These are phyloP conservation scores for Henckelia pumila DNA, from an alignment of 257 asterid species.

Conservation along the genomic window DNA sequence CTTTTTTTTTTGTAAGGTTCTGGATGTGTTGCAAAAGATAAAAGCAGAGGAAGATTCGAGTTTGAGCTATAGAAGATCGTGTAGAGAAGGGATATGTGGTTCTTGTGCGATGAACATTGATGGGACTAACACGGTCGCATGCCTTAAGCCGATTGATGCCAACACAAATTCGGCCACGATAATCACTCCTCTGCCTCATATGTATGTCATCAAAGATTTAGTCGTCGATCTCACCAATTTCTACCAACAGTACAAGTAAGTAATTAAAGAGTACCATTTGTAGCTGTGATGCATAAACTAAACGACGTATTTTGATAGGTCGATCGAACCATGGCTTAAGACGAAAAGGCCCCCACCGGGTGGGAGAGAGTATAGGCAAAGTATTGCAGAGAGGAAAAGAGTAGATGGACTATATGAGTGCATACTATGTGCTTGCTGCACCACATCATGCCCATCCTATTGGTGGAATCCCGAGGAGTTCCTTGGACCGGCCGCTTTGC, in stretches of 20 bases:
- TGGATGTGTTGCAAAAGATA: constrained; percentile 69
- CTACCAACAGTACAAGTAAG: constrained; percentile 79
- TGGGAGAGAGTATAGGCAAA: constrained; percentile 60
- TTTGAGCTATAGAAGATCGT: constrained; percentile 64
- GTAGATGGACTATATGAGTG: constrained; percentile 74
- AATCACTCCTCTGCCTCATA: constrained; percentile 78
- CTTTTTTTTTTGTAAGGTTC: constrained; percentile 38
- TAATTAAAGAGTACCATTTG: too few species aligned
- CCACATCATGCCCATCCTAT: constrained; percentile 73
- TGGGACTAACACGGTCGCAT: constrained; percentile 73
- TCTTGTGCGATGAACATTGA: constrained; percentile 82
- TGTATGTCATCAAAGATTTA: constrained; percentile 77
- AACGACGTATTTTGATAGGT: constrained; percentile 28
- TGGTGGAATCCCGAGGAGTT: constrained; percentile 91
- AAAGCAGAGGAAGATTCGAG: constrained; percentile 57
- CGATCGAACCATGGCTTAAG: constrained; percentile 77
- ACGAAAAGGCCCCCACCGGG: constrained; percentile 48
- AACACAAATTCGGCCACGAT: constrained; percentile 41
- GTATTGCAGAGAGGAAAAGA: constrained; percentile 49
- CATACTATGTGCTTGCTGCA: constrained; percentile 76
- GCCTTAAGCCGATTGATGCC: constrained; percentile 61
- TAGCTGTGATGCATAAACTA: too few species aligned
- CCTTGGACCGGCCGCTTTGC: constrained; percentile 63
- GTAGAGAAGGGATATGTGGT: constrained; percentile 81
- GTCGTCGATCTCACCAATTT: constrained; percentile 74